Evolutionary conservation across 2,329 filamentous ascomycete species (phyloP), one percentile per base, ranked within the genome.

Genomic region (Myriosclerotinia curreyana): DNA sequence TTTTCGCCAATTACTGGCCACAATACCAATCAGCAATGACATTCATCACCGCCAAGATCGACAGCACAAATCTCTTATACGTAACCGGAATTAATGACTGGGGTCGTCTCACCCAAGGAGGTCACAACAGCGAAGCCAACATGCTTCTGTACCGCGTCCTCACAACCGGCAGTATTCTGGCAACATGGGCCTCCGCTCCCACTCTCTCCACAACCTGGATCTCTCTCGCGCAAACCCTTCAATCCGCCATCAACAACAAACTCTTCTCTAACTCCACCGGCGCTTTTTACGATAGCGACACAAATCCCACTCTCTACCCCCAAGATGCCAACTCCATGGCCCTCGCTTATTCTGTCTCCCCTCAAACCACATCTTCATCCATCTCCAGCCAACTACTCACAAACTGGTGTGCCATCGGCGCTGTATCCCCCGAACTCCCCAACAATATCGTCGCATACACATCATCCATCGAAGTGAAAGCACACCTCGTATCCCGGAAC

Each of bases 291-390:
- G 66, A 74, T 38, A 69, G 61, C 63, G 79, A 79, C 46, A 81
- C 79, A 71, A 85, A 84, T 66, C 80, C 78, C 2, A 77, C 78
- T 0, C 75, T 89, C 4, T 76, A 83, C 66, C 83, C 85, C 0
- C 84, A 88, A 74, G 84, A 86, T 67, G 83, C 79, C 20, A 87
- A 87, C 73, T 79, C 80, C 60, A 77, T 86, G 72, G 80, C 83
- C 0, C 71, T 85, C 8, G 74, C 79, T 44, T 73, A 67, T 61
- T 54, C 38, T 14, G 67, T 67, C 22, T 65, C 68, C 5, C 50
- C 65, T 28, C 20, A 64, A 5, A 25, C 70, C 73, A 9, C 71
- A 69, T 40, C 83, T 78, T 79, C 75, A 74, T 25, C 67, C 71
- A 70, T 74, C 34, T 71, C 69, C n/a, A 48, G 54, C 28, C 28